Evolutionary conservation across 805 yeast species (phyloP).

Genomic region (Lipomyces anomalus): DNA sequence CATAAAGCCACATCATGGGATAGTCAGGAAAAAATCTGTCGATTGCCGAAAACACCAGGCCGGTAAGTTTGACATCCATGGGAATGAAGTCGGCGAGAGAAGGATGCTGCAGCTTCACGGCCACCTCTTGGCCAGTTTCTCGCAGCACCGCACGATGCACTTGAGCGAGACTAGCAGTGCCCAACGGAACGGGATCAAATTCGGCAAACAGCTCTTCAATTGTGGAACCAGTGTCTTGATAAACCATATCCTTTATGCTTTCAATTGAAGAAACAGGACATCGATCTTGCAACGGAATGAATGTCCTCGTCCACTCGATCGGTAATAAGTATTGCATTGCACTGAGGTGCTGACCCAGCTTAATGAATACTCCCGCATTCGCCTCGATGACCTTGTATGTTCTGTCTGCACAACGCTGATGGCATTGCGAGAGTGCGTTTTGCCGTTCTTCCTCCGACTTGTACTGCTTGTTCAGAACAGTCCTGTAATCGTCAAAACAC

Average conservation of each 20-base stretch:
- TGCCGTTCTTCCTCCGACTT: constrained; percentile 43
- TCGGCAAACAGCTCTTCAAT: constrained; percentile 60
- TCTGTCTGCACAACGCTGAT: constrained; percentile 66
- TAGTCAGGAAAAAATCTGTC: constrained; percentile 84
- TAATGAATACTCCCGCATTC: constrained; percentile 91
- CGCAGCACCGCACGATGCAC: constrained; percentile 74
- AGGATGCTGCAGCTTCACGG: constrained; percentile 94
- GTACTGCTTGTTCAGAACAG: constrained; percentile 45
- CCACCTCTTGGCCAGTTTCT: constrained; percentile 63
- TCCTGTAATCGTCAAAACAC: constrained; percentile 68
- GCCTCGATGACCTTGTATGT: constrained; percentile 72
- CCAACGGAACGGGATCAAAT: constrained; percentile 73
- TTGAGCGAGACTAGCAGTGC: constrained; percentile 94
- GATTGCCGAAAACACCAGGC: constrained; percentile 66
- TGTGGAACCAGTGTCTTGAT: constrained; percentile 54
- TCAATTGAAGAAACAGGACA: constrained; percentile 77
- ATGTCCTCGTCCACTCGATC: constrained; percentile 88
- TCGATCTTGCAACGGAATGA: constrained; percentile 85
- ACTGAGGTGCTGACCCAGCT: constrained; percentile 88
- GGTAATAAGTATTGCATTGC: constrained; percentile 92
- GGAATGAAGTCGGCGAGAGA: constrained; percentile 82
- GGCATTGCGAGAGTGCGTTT: constrained; percentile 58
- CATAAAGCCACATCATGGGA: constrained; percentile 92
- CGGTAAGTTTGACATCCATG: constrained; percentile 73
- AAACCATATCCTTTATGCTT: constrained; percentile 63